Base-by-base conservation (phyloP, 106 monocot species). In the Phalaenopsis equestris region DNA sequence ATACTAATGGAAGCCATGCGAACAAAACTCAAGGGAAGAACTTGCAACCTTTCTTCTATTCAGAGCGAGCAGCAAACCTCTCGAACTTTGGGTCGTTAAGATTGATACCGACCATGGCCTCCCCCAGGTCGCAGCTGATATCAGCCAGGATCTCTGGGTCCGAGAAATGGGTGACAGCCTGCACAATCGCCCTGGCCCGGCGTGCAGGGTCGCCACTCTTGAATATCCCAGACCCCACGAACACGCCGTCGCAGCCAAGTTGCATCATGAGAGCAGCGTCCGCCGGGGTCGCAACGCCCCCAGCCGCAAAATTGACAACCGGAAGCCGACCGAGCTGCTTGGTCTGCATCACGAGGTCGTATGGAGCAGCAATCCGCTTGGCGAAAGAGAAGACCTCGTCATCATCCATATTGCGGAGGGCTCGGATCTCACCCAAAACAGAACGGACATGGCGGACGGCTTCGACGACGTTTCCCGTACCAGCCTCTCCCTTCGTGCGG, bases 191-290 rank as follows among this genome's bases (percentile, higher is more conserved):
- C 37, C 87, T 74, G 18, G 87, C 87, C 56, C 87, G 65, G 46
- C 76, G 64, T 2, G 87, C 80, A 10, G 87, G 87, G 7, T 88
- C 84, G 56, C 84, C 87, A 43, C 87, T 88, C 84, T 88, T 88
- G 77, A 88, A 88, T 30, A 88, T 80, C 15, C 87, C 87, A 5
- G 87, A 88, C 5, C 87, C 87, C 0, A 88, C 87, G 76, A 88
- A 88, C 23, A 88, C 87, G 45, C 87, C 87, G 68, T 88, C 87
- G 76, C 87, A 88, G 0, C 87, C 87, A 14, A 88, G 76, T 77
- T 88, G 87, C 87, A 88, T 88, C 87, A 88, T 88, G 24, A 88
- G 87, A 9, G 87, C 87, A 0, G 87, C 87, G 61, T 88, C 87
- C 16, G 87, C 87, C 0, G 84, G 87, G 8, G 87, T 88, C 15